Evolutionary conservation across 495 filamentous ascomycete genomes (phyloP).

Genomic region (Podospora tetraspora): DNA sequence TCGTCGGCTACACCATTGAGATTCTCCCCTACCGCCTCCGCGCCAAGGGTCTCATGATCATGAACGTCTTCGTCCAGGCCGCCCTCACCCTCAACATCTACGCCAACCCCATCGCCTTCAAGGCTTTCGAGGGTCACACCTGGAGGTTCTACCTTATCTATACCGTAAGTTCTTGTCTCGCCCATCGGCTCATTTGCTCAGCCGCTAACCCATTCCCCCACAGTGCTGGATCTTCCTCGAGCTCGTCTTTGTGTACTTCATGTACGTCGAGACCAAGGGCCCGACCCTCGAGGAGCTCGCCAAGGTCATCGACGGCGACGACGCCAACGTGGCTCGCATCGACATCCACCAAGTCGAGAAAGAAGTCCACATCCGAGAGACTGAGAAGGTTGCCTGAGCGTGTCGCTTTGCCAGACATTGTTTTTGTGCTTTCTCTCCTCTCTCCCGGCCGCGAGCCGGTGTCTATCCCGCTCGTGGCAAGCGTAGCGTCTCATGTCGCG

Average conservation of each 20-base stretch:
- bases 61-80: slow-evolving; percentile 48
- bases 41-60: slow-evolving; percentile 51
- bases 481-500: neutral
- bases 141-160: slow-evolving; percentile 64
- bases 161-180: slow-evolving; percentile 34
- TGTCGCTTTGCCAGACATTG: neutral
- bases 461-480: neutral
- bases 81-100: slow-evolving; percentile 52
- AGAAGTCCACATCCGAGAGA: slow-evolving; percentile 25
- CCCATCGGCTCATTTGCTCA: neutral
- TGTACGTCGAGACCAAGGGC: slow-evolving; percentile 62
- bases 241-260: slow-evolving; percentile 56
- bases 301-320: slow-evolving; percentile 55
- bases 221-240: slow-evolving; percentile 54
- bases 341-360: slow-evolving; percentile 40
- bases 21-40: slow-evolving; percentile 68
- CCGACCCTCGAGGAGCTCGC: slow-evolving; percentile 62
- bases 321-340: slow-evolving; percentile 43
- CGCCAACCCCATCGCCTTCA: slow-evolving; percentile 57
- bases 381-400: slow-evolving; percentile 20
- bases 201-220: neutral
- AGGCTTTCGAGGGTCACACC: slow-evolving; percentile 39
- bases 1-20: slow-evolving; percentile 63
- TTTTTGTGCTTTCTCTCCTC: neutral
- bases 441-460: neutral